Evolutionary conservation across 192 early-diverging fungal species (phyloP), one percentile per base, ranked within the genome.

Genomic region (Coemansia sp.): DNA sequence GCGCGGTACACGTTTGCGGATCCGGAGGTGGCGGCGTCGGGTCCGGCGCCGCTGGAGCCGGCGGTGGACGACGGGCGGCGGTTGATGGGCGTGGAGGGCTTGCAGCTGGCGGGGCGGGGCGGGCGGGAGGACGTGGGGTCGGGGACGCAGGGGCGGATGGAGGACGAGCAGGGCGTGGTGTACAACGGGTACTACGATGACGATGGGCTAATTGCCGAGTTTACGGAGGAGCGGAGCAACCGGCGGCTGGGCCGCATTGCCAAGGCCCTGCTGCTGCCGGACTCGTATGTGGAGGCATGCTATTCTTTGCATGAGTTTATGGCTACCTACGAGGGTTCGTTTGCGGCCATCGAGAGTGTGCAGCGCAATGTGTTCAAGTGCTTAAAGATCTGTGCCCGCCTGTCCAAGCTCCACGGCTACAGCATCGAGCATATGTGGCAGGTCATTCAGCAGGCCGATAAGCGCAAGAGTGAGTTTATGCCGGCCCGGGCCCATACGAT

Each of bases 281-380:
- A 73, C 47, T 61, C 56, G 20, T 73, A 73, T 9, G 47, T 56
- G 16, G 69, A 56, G 35, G 68, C 68, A 23, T 72, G 68, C 48
- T 72, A 53, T 13, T 56, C 64, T 34, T 28, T 72, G 25, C 62
- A 60, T 36, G 51, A 56, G 37, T 64, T 72, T 38, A 35, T 72
- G 48, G 68, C 44, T 0, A 34, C 38, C 21, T 54, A 52, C 7
- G 26, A 31, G 20, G 20, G 36, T 0, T 32, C 37, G 28, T 31
- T 21, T 22, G 26, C 65, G 11, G 44, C 47, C 16, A 33, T 47
- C 13, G 62, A 72, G 39, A 32, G 56, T 1, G 62, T 65, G 39
- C 62, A 72, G 45, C 52, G 68, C 32, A 72, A 72, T 31, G 52
- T 60, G n/a, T 72, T 72, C 50, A 72, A 72, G 29, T 72, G 68